These are phyloP conservation scores for Venturia effusa DNA, from an alignment of 2,329 filamentous ascomycete species.

Conservation along the genomic window DNA sequence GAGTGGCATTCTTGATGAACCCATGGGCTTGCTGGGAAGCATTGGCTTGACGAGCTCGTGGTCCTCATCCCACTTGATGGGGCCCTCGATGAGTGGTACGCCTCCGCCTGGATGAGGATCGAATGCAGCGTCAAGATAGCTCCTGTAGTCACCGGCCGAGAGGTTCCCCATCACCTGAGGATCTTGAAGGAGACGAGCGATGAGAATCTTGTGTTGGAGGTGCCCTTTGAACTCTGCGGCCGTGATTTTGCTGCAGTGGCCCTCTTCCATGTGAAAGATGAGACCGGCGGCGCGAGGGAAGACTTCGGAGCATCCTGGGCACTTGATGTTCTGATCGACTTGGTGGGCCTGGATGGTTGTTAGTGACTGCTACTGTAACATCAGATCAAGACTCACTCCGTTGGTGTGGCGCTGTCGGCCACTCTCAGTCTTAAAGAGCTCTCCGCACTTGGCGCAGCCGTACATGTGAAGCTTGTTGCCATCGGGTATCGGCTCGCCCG, in stretches of 20 bases:
- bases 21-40: background rate
- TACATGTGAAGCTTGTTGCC: conserved; percentile 7
- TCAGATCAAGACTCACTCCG: conserved; percentile 27
- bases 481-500: conserved; percentile 32
- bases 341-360: conserved; percentile 33
- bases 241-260: conserved; percentile 36
- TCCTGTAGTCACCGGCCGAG: background rate
- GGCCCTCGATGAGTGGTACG: background rate
- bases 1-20: background rate
- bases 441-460: conserved; percentile 44
- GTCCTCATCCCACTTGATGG: background rate
- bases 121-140: background rate
- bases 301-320: conserved; percentile 38
- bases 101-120: conserved; percentile 3
- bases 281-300: conserved; percentile 40
- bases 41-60: conserved; percentile 1
- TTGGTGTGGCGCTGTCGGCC: conserved; percentile 43
- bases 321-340: conserved; percentile 38
- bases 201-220: conserved; percentile 39
- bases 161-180: conserved; percentile 9
- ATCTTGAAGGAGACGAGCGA: conserved; percentile 25
- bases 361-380: background rate
- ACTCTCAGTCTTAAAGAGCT: conserved; percentile 42
- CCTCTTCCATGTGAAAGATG: conserved; percentile 44
- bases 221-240: conserved; percentile 34